phyloP scores from a whole-genome alignment of 1,284 basidiomycete species.

The Filobasidium uniguttulatum region DNA sequence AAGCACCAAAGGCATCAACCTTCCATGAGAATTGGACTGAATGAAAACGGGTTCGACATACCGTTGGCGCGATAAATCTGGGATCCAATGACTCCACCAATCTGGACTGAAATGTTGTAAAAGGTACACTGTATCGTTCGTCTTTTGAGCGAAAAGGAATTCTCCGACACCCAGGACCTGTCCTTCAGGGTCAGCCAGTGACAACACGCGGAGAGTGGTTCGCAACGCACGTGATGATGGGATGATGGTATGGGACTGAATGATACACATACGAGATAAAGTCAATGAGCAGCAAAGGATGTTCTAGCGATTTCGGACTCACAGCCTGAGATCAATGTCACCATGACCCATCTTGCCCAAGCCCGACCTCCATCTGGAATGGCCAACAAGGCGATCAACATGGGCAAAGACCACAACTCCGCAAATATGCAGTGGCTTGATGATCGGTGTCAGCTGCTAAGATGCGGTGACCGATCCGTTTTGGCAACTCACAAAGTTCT shows the following conservation, averaged over 20 bases:
- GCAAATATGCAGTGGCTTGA: constrained; percentile 16
- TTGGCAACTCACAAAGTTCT: constrained; percentile 6
- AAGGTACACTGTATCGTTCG: constrained; percentile 13
- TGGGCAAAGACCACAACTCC: constrained; percentile 14
- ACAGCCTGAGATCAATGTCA: constrained; percentile 15
- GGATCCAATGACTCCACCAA: constrained; percentile 9
- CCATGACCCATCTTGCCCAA: constrained; percentile 12
- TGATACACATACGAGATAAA: not conserved
- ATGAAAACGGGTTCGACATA: not conserved
- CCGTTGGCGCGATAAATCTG: constrained; percentile 15
- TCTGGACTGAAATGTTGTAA: constrained; percentile 15
- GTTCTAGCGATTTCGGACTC: not conserved
- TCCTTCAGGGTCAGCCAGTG: no score
- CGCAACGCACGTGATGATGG: constrained; percentile 13
- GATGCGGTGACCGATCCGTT: not conserved
- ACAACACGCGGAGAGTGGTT: no score
- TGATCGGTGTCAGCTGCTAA: not conserved
- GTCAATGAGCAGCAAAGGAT: not conserved
- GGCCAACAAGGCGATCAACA: constrained; percentile 8
- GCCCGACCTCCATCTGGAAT: constrained; percentile 11
- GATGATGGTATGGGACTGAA: constrained; percentile 14
- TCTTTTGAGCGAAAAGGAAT: constrained; percentile 14
- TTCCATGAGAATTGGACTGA: not conserved
- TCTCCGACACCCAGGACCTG: constrained; percentile 15
- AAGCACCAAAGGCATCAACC: not conserved